Base-by-base conservation (phyloP, 345 rosid genomes). In the Crucihimalaya himalaica region DNA sequence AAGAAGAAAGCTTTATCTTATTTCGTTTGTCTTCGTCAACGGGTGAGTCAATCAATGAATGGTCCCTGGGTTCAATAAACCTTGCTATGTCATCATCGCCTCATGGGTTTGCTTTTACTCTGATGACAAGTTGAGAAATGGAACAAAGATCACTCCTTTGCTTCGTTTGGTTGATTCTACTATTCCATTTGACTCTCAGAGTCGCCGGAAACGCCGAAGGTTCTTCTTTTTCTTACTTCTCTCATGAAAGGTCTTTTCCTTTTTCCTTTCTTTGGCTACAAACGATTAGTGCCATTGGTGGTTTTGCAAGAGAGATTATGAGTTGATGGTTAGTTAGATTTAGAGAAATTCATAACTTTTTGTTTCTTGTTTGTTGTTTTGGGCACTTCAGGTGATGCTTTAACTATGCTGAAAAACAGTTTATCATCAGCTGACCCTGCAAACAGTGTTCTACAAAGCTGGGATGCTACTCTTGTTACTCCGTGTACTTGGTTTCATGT, bases 401-500 rank as follows among this genome's bases (percentile, higher is more conserved):
- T 92, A 78, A 83, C 73, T 81, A 77, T 82, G 23, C 18, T 92
- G 73, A 90, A 74, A 90, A 66, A 74, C 37, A 85, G 76, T 73
- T 80, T 92, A 45, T 18, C 43, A 5, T 16, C 43, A 52, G 69
- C 35, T 56, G 94, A 89, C 80, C 88, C 96, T 59, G 34, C 19
- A 14, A 83, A 85, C 73, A 87, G 79, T 45, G 85, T 87, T 66
- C 80, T 92, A 51, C 87, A 88, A 66, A 88, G 91, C 81, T 92
- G 98, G 98, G 91, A 88, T 80, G 27, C 95, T 34, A 85, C 93
- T 66, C 89, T 84, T 62, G 87, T 80, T 65, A 86, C 77, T 81
- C 98, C 97, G 8, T 92, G 96, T 83, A 86, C 90, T 20, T 92
- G 98, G 98, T 86, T 83, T 72, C 88, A 92, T 70, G 87, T 92